A percentile compares a stretch with the other conserved stretches of the same genome.
phyloP scores from a whole-genome alignment of 176 grass and related monocot species.

The Triticum dicoccoides region DNA sequence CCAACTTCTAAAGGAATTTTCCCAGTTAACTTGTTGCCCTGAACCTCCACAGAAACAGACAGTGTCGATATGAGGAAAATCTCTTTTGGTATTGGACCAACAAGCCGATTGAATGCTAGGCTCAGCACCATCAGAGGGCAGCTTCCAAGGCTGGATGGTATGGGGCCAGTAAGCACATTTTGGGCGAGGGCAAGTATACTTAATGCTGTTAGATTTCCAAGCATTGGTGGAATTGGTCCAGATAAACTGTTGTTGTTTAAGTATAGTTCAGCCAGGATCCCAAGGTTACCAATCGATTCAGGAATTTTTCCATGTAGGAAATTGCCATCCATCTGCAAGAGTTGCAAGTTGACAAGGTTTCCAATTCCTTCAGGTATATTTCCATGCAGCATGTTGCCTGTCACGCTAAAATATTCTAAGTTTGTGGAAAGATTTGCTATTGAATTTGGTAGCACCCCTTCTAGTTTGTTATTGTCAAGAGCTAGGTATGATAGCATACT shows the following conservation, averaged over 20 bases:
- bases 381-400: neutral
- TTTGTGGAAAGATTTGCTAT: constrained; percentile 14
- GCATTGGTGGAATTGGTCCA: neutral
- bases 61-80: too few species aligned
- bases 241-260: neutral
- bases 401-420: neutral
- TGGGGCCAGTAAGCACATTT: neutral
- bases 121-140: neutral
- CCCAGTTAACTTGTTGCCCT: too few species aligned
- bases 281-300: neutral
- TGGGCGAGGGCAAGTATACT: neutral
- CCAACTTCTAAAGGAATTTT: too few species aligned
- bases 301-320: constrained; percentile 5
- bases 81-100: too few species aligned
- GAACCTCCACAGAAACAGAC: too few species aligned
- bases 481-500: neutral
- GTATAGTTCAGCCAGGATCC: neutral
- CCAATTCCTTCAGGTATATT: constrained; percentile 16
- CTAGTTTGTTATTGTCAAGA: neutral
- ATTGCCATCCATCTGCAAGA: neutral
- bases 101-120: neutral
- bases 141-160: neutral
- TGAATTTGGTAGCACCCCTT: constrained; percentile 8
- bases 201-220: neutral
- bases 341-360: neutral